Evolutionary conservation across 2,329 filamentous ascomycete genomes (phyloP).

Genomic region (Sordariomycetes sp.): DNA sequence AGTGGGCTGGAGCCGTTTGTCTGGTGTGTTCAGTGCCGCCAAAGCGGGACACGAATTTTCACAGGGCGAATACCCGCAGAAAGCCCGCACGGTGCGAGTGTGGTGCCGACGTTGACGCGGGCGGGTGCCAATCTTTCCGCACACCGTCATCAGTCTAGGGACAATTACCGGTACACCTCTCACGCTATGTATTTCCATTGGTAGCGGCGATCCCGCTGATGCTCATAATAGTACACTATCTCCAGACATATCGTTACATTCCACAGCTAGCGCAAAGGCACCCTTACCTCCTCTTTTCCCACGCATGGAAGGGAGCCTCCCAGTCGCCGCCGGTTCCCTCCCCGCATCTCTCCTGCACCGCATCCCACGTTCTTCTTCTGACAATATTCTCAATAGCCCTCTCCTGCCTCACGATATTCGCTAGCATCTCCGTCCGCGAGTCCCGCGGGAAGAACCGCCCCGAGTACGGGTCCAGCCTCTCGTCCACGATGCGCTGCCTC

Average conservation of each 20-base stretch:
- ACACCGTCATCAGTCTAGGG: not conserved
- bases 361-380: slow-evolving; percentile 65
- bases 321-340: slow-evolving; percentile 38
- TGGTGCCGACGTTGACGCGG: not conserved
- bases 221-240: not conserved
- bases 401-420: slow-evolving; percentile 61
- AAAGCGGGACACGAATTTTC: not conserved
- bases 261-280: not conserved
- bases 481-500: slow-evolving; percentile 65
- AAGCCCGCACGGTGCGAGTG: not conserved
- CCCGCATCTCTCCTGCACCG: slow-evolving; percentile 64
- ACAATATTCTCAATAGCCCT: slow-evolving; percentile 67
- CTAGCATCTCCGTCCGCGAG: slow-evolving; percentile 67
- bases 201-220: not conserved
- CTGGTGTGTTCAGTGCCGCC: not conserved
- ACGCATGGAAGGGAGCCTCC: slow-evolving; percentile 51
- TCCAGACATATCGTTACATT: not conserved
- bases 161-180: not conserved
- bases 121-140: not conserved
- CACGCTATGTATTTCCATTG: not conserved
- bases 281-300: slow-evolving; percentile 29
- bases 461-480: slow-evolving; percentile 85
- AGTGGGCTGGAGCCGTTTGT: not conserved
- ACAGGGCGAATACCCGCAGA: not conserved
- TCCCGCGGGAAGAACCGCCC: slow-evolving; percentile 70